phyloP scores from a whole-genome alignment of 1,139 yeast genomes.

The Pichiaceae sp. region DNA sequence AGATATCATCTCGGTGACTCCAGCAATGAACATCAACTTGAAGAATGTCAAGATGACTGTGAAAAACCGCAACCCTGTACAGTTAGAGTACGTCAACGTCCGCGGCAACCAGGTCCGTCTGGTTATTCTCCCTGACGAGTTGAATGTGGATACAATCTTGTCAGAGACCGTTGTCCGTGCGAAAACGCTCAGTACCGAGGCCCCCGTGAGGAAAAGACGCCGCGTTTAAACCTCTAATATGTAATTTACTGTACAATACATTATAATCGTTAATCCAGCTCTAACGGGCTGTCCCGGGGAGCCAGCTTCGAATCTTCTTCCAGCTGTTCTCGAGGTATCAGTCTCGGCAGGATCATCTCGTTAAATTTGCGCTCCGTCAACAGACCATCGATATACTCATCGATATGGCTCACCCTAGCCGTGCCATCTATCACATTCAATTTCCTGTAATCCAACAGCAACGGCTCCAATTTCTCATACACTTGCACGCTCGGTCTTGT shows the following conservation, averaged over 20 bases:
- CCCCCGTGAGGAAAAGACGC: background rate
- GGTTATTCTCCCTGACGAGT: conserved; percentile 77
- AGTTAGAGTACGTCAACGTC: conserved; percentile 71
- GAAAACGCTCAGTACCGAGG: background rate
- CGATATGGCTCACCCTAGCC: conserved; percentile 34
- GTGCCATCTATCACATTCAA: conserved; percentile 28
- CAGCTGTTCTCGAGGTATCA: conserved; percentile 31
- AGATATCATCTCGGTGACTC: conserved; percentile 72
- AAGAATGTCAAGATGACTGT: conserved; percentile 74
- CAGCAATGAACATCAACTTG: conserved; percentile 85
- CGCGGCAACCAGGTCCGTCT: conserved; percentile 89
- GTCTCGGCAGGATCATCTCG: conserved; percentile 54
- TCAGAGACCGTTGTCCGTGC: conserved; percentile 42
- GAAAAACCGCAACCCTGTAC: conserved; percentile 63
- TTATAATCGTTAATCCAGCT: background rate
- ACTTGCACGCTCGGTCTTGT: conserved; percentile 37
- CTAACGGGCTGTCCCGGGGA: conserved; percentile 29
- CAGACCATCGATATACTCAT: conserved; percentile 51
- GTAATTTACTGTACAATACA: background rate
- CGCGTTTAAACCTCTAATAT: background rate
- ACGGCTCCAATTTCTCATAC: conserved; percentile 43
- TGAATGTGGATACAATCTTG: conserved; percentile 71
- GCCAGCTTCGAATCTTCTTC: conserved; percentile 33
- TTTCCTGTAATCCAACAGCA: conserved; percentile 47
- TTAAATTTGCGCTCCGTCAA: conserved; percentile 42